Base-by-base conservation (phyloP, 192 early-diverging fungal genomes). In the Umbelopsis sp. region DNA sequence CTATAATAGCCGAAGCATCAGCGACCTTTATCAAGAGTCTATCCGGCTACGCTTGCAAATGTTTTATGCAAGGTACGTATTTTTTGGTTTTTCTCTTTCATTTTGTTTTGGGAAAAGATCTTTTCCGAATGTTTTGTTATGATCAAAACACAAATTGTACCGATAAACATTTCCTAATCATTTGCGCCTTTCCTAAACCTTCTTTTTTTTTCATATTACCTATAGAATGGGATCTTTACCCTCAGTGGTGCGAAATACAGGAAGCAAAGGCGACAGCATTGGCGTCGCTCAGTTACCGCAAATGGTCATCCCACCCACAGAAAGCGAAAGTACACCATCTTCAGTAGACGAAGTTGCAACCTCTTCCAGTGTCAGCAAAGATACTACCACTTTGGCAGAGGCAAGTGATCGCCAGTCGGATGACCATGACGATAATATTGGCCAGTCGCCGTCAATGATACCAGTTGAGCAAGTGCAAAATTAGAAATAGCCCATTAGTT, bases 31-130 rank as follows among this genome's bases (percentile, higher is more conserved):
- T 80, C 77, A 88, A 33, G 96, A 99, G 71, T 86, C 90, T 18
- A 85, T 94, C 53, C 87, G 90, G n/a, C 80, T 96, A 68, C 89
- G 95, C 47, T 82, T 97, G n/a, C 90, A 92, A 74, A 99, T 99
- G 95, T 97, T 97, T 72, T 92, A 94, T 91, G 76, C 76, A 68
- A 71, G 76, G 76, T 78, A 73, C 64, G 33, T 58, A 44, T 52
- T 52, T 20, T 21, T 21, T 6, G 0, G 10, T 20, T 52, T 6
- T 51, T 6, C 21, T 20, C 9, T 51, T 21, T 9, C 9, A 6
- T 52, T 52, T 23, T 52, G 21, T 25, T 52, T 52, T 15, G 50
- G 50, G 21, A 22, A 52, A 23, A 21, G 51, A 25, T 25, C 21
- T 22, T 25, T 18, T 61, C 11, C 23, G 11, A 53, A 53, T 23